Conservation (phyloP, 2,329 filamentous ascomycete species). For the Cyphellophora europaea region DNA sequence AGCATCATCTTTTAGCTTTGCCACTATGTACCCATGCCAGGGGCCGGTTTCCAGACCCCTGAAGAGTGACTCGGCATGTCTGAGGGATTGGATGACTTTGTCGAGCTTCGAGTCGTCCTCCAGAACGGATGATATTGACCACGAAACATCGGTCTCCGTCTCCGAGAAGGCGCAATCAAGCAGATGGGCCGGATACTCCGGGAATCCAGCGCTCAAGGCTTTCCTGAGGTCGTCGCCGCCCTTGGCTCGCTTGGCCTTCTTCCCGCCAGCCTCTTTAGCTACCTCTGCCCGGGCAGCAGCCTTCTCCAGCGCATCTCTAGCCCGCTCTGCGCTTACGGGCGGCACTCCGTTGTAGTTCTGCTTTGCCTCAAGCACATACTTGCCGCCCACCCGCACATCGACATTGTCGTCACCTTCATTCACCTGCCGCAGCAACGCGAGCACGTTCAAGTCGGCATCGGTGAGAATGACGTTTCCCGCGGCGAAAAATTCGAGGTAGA, state of each 20-base stretch:
- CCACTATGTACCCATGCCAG: constrained; percentile 77
- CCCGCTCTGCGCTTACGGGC: constrained; percentile 61
- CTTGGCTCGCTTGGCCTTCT: constrained; percentile 67
- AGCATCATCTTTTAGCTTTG: constrained; percentile 42
- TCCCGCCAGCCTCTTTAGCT: constrained; percentile 26
- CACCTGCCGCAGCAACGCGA: constrained; percentile 73
- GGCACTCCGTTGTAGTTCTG: constrained; percentile 77
- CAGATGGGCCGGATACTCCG: constrained; percentile 78
- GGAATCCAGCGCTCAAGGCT: constrained; percentile 72
- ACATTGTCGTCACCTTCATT: constrained; percentile 76
- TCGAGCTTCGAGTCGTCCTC: constrained; percentile 56
- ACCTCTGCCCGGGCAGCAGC: constrained; percentile 37
- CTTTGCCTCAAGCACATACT: constrained; percentile 70
- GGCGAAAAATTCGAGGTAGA: constrained; percentile 94
- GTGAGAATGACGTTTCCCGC: constrained; percentile 92
- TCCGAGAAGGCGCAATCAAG: constrained; percentile 74
- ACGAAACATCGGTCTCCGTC: constrained; percentile 58
- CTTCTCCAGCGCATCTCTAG: constrained; percentile 59
- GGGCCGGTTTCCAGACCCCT: constrained; percentile 58
- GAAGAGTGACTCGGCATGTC: constrained; percentile 61
- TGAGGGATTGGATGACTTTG: constrained; percentile 57
- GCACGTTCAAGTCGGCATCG: constrained; percentile 70
- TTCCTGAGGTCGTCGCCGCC: constrained; percentile 67
- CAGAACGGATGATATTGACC: constrained; percentile 61
- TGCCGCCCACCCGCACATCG: constrained; percentile 64